A percentile compares a stretch with the other conserved stretches of the same genome.
These are phyloP conservation scores for Didymella glomerata DNA, from an alignment of 2,329 filamentous ascomycete species.

Conservation along the genomic window DNA sequence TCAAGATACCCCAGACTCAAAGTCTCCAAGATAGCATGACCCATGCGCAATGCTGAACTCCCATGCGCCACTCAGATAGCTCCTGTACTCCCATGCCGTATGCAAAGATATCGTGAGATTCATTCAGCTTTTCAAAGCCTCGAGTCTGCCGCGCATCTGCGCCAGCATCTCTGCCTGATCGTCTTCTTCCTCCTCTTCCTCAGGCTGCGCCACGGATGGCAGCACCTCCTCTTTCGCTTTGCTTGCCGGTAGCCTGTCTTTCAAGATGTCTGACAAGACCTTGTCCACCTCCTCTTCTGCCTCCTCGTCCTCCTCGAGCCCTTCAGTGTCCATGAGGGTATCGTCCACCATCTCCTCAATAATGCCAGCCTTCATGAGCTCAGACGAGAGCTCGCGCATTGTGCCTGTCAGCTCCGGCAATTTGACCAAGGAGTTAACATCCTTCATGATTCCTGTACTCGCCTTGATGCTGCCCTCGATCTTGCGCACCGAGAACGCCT, in stretches of 20 bases:
- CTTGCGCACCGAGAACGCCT: slow-evolving; percentile 93
- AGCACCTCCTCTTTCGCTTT: slow-evolving; percentile 64
- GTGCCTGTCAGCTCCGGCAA: slow-evolving; percentile 87
- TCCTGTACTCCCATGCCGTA: neutral
- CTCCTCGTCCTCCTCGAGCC: slow-evolving; percentile 77
- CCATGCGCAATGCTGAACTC: slow-evolving; percentile 4
- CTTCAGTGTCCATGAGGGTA: slow-evolving; percentile 73
- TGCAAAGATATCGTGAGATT: neutral
- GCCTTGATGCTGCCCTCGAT: slow-evolving; percentile 91
- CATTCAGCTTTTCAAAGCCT: slow-evolving; percentile 84
- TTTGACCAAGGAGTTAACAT: slow-evolving; percentile 85
- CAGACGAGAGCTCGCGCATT: slow-evolving; percentile 85
- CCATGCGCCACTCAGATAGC: neutral
- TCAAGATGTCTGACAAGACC: slow-evolving; percentile 88
- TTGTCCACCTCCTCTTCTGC: slow-evolving; percentile 83
- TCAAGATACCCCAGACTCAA: slow-evolving; percentile 14
- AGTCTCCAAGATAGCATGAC: neutral
- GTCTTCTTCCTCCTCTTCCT: slow-evolving; percentile 81
- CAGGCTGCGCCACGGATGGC: slow-evolving; percentile 62
- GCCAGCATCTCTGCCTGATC: slow-evolving; percentile 90
- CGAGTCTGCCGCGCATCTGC: slow-evolving; percentile 90
- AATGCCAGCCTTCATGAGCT: slow-evolving; percentile 93
- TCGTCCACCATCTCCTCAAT: slow-evolving; percentile 98
- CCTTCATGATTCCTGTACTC: slow-evolving; percentile 93
- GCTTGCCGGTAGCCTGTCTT: slow-evolving; percentile 77